These are phyloP conservation scores for Cladophialophora carrionii DNA, from an alignment of 2,329 filamentous ascomycete genomes.

Conservation along the genomic window DNA sequence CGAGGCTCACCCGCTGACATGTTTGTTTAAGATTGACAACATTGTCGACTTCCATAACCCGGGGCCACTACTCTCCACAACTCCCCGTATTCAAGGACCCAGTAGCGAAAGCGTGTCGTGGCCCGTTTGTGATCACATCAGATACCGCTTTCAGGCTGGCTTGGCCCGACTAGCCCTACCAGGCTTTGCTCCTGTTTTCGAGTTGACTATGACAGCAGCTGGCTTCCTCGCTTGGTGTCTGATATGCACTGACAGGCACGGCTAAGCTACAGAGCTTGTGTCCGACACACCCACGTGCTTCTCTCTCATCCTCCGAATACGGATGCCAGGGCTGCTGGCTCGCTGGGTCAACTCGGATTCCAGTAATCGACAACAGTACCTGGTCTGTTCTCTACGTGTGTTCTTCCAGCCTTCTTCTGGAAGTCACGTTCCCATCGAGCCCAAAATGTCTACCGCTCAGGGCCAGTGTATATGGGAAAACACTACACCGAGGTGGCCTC, in stretches of 20 bases:
- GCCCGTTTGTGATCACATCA: slow-evolving; percentile 5
- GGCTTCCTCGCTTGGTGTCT: background rate
- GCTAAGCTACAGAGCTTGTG: background rate
- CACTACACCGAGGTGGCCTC: background rate
- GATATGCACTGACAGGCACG: background rate
- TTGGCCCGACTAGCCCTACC: background rate
- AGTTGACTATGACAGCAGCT: background rate
- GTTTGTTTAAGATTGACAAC: background rate
- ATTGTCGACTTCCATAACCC: background rate
- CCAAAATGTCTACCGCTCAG: background rate
- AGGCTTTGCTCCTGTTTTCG: background rate
- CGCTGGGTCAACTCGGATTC: background rate
- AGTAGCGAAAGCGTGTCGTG: background rate
- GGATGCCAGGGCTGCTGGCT: background rate
- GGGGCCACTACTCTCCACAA: background rate
- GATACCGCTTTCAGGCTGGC: background rate
- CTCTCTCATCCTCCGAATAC: background rate
- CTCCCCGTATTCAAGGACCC: background rate
- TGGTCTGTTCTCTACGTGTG: background rate
- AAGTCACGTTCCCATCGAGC: background rate
- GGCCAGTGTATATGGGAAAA: background rate
- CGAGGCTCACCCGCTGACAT: background rate
- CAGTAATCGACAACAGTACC: background rate
- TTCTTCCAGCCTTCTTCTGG: background rate
- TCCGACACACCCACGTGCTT: background rate